phyloP scores from a whole-genome alignment of 768 basidiomycete species.

The Lactarius akahatsu region DNA sequence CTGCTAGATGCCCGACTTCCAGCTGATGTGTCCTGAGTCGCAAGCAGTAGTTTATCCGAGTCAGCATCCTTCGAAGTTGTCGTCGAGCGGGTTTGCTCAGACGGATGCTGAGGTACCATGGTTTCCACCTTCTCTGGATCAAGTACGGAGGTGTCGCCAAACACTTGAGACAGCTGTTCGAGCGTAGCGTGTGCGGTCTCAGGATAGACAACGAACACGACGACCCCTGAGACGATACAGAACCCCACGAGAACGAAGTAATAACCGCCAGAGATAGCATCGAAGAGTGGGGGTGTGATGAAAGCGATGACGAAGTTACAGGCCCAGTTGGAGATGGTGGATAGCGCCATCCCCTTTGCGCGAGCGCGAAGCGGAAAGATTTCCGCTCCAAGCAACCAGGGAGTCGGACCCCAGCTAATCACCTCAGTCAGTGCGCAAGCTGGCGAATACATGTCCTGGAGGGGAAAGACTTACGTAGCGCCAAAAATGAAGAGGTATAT shows the following conservation, averaged over 20 bases:
- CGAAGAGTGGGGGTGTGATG: slow-evolving; percentile 59
- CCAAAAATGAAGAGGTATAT: slow-evolving; percentile 61
- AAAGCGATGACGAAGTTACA: slow-evolving; percentile 46
- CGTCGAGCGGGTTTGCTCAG: neutral
- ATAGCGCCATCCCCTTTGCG: slow-evolving; percentile 37
- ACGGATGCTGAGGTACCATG: slow-evolving; percentile 6
- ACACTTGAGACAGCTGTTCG: slow-evolving; percentile 51
- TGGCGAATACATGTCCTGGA: slow-evolving; percentile 21
- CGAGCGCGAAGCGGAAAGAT: slow-evolving; percentile 37
- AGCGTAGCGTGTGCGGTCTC: slow-evolving; percentile 49
- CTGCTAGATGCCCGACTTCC: slow-evolving; percentile 14
- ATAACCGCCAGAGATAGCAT: slow-evolving; percentile 46
- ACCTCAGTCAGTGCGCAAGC: slow-evolving; percentile 16
- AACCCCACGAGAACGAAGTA: slow-evolving; percentile 53
- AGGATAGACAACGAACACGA: slow-evolving; percentile 50
- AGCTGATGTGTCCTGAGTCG: neutral
- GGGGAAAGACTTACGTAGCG: slow-evolving; percentile 39
- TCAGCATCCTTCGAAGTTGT: neutral
- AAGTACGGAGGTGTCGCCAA: slow-evolving; percentile 39
- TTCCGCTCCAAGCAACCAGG: slow-evolving; percentile 38
- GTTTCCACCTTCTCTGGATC: slow-evolving; percentile 4
- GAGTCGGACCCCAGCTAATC: slow-evolving; percentile 37
- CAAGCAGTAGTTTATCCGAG: slow-evolving; percentile 1
- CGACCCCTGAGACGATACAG: slow-evolving; percentile 44
- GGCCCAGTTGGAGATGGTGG: slow-evolving; percentile 36